Conservation (phyloP, 768 basidiomycete species). For the Tephrocybe rancida region DNA sequence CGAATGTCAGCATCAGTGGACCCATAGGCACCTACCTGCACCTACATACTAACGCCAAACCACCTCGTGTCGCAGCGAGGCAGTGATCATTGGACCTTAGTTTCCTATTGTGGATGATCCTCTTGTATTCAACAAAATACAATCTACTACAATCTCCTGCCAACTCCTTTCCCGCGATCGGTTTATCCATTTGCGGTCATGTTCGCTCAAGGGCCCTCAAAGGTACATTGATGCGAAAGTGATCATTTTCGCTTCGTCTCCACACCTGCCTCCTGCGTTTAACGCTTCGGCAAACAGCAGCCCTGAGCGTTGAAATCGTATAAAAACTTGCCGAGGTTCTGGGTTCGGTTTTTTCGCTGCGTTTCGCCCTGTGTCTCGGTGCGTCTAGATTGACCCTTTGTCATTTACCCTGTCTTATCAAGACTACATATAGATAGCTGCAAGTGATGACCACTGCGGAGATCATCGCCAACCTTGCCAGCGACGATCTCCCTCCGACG, state of each 20-base stretch:
- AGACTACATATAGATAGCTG: neutral
- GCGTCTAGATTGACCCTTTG: neutral
- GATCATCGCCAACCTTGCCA: constrained; percentile 16
- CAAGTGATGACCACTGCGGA: constrained; percentile 4
- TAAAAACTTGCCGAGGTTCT: neutral
- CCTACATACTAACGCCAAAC: neutral
- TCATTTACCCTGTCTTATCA: neutral
- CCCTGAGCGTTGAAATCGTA: neutral
- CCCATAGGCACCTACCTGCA: constrained; percentile 6
- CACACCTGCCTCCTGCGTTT: neutral
- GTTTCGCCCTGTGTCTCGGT: neutral
- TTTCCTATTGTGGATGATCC: constrained; percentile 5
- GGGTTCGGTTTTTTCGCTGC: neutral
- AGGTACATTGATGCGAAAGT: constrained; percentile 10
- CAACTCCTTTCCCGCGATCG: neutral
- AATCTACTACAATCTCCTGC: neutral
- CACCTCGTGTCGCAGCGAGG: constrained; percentile 10
- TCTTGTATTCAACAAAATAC: constrained; percentile 11
- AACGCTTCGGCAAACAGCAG: neutral
- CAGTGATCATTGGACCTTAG: constrained; percentile 3
- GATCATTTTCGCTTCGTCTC: constrained; percentile 1
- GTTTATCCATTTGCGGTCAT: constrained; percentile 1
- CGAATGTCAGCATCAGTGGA: constrained; percentile 8
- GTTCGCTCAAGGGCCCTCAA: neutral
- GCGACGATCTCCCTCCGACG: constrained; percentile 14